Evolutionary conservation across 1,284 basidiomycete species (phyloP), one percentile per base, ranked within the genome.

Genomic region (Veloboletus limbatus): DNA sequence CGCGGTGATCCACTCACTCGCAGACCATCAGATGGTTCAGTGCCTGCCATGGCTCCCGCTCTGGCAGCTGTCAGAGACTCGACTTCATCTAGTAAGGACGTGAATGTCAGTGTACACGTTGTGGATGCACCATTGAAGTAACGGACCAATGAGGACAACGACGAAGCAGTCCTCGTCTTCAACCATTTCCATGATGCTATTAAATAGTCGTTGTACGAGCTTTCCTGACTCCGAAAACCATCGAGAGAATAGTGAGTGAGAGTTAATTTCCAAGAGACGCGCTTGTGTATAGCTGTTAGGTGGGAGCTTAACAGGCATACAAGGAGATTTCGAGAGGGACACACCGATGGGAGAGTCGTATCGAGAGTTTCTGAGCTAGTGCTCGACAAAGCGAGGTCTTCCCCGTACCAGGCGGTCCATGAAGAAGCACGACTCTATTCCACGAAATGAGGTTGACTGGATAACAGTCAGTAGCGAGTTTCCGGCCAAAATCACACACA

Each of bases 141-240:
- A 55, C 63, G 33, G 50, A 92, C 92, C 95, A 43, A 99, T 99
- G 32, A 99, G 77, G 14, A 99, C 91, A 2, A 97, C 85, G 0
- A 99, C 85, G 60, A 99, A 98, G 7, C 84, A 83, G 42, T 87
- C 82, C 49, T 93, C 88, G 57, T 98, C 94, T 43, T 95, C 92
- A 0, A 82, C 79, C 69, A 98, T 79, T 55, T 95, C 92, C 39
- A 79, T 88, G 38, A 99, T 92, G 48, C 81, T 88, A 40, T 79
- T 82, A 63, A 99, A 99, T 14, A 99, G 74, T 46, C 88, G 81
- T 61, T 99, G 95, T 0, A 99, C 97, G 13, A 99, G 82, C 69
- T 99, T 99, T 22, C 97, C 97, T 1, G 92, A 96, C 64, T 99
- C 97, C 1, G 93, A 97, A 70, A 99, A 99, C 94, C 94, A 97